Base-by-base conservation (phyloP, 2,329 filamentous ascomycete genomes). In the Exophiala dermatitidis region DNA sequence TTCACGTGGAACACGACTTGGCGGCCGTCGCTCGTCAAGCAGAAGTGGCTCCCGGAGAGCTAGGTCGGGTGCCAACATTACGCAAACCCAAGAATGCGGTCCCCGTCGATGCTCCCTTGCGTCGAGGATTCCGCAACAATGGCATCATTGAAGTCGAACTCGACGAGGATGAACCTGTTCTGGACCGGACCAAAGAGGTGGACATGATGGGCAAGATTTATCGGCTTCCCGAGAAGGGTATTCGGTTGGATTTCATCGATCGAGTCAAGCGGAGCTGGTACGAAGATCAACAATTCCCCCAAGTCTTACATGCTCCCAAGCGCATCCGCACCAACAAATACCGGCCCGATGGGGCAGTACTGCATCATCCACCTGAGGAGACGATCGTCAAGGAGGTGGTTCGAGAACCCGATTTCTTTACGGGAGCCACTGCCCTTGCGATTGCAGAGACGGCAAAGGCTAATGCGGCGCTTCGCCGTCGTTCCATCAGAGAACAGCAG, bases 1-100 rank as follows among this genome's bases (percentile, higher is more conserved):
- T 86, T 59, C 93, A 98, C 67, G 77, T 86, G 40, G 88, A 93
- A 49, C 84, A 91, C 58, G 78, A 90, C 52, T 75, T 95, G 53
- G 72, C 72, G 31, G 72, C 78, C 44, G 71, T 84, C 19, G 69
- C 69, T 19, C 69, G 74, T 44, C 73, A 84, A 29, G 81, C 46
- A 8, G 58, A 61, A 48, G 54, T 57, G 12, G 58, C 56, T 19
- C 48, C 57, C 4, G 61, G 59, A 5, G 53, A 59, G 30, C 50
- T 61, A 12, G 67, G 70, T 40, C 68, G 65, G 45, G 58, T 69
- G n/a, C 73, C 74, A 62, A 70, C 68, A 58, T 60, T 77, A 51
- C 73, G 78, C 54, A 73, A 71, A 59, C 77, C 75, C 26, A 77
- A 73, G 64, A 70, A 76, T 40, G 69, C 76, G 31, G 68, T 69